Percentiles rank a stretch among this genome's conserved stretches.
Conservation (phyloP, 164 flowering plant genomes). For the Chimonanthus salicifolius region DNA sequence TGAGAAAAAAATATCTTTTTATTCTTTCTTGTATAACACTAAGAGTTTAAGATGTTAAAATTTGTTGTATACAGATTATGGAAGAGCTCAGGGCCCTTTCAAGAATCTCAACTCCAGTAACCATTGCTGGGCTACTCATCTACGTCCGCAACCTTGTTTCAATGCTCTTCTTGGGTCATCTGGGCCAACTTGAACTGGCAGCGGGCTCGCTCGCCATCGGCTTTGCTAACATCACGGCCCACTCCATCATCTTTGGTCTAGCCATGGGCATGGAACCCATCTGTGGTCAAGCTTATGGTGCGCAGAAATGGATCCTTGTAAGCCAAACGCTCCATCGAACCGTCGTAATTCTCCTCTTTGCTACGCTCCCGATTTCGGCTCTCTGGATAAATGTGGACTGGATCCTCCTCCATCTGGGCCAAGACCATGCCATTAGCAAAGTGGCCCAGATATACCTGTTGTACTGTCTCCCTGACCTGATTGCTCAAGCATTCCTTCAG, state of each 20-base stretch:
- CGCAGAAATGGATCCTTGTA: conserved; percentile 15
- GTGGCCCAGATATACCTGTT: conserved; percentile 14
- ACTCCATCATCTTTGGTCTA: conserved; percentile 22
- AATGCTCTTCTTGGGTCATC: conserved; percentile 21
- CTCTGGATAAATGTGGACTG: conserved; percentile 18
- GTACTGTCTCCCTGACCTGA: conserved; percentile 21
- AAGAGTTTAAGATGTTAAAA: no score
- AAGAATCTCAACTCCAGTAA: conserved; percentile 10
- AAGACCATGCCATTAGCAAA: conserved; percentile 20
- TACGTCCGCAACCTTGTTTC: conserved; percentile 25
- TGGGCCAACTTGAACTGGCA: conserved; percentile 22
- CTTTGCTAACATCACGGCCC: conserved; percentile 27
- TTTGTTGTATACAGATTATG: neutral
- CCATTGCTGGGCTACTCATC: conserved; percentile 11
- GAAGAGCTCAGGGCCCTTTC: conserved; percentile 13
- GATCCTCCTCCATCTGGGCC: conserved; percentile 17
- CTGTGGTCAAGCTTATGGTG: conserved; percentile 29
- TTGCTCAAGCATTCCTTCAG: conserved; percentile 21
- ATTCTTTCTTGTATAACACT: no score
- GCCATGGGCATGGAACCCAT: conserved; percentile 32
- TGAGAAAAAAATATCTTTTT: no score
- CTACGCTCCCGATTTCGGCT: conserved; percentile 20
- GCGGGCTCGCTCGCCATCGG: conserved; percentile 26
- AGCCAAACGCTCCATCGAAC: conserved; percentile 16
- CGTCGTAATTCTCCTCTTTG: conserved; percentile 17